Evolutionary conservation across 306 rosid species (phyloP).

Genomic region (Vigna hirtella): DNA sequence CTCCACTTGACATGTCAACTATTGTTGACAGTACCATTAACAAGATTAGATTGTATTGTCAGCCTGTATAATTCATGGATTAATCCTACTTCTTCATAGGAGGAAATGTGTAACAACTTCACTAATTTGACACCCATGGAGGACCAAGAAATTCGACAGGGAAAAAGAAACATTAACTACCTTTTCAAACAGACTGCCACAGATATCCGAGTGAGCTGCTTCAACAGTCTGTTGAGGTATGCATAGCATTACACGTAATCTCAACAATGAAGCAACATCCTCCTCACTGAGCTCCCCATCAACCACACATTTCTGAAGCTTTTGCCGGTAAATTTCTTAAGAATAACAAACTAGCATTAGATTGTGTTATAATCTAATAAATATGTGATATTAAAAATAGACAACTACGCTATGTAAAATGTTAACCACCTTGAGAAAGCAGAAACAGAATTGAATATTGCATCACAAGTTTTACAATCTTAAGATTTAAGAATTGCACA

Average conservation of each 20-base stretch:
- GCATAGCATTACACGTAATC: conserved; percentile 91
- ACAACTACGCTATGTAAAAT: conserved; percentile 16
- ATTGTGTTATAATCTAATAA: conserved; percentile 32
- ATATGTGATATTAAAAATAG: neutral
- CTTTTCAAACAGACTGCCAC: conserved; percentile 97
- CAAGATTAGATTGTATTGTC: conserved; percentile 10
- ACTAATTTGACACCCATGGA: conserved; percentile 26
- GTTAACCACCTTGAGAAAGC: conserved; percentile 11
- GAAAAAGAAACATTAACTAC: conserved; percentile 49
- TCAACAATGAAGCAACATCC: conserved; percentile 85
- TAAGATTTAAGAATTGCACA: conserved; percentile 21
- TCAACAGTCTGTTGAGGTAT: conserved; percentile 87
- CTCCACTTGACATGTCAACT: conserved; percentile 34
- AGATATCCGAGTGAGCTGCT: conserved; percentile 92
- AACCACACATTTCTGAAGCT: conserved; percentile 94
- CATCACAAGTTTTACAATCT: neutral
- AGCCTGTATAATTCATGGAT: conserved; percentile 4
- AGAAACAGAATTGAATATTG: conserved; percentile 15
- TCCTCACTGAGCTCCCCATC: conserved; percentile 84
- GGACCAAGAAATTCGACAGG: conserved; percentile 3
- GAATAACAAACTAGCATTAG: conserved; percentile 45
- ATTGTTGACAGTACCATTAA: neutral
- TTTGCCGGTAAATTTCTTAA: conserved; percentile 93
- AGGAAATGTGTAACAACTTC: conserved; percentile 27
- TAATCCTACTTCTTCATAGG: conserved; percentile 12